A percentile compares a stretch with the other conserved stretches of the same genome.
Conservation (phyloP, 2,329 filamentous ascomycete species). For the Alternaria sp. region DNA sequence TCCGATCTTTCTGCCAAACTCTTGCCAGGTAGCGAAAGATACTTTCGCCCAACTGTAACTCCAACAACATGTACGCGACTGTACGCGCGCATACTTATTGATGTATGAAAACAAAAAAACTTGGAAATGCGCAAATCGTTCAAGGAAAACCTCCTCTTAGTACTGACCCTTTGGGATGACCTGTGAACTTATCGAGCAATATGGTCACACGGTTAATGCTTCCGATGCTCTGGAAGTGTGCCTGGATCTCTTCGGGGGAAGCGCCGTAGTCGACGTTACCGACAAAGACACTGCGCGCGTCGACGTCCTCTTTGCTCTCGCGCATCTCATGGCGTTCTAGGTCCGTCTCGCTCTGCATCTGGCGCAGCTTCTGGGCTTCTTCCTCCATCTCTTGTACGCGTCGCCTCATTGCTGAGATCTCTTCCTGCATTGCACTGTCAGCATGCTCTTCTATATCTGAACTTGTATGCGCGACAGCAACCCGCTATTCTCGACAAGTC, state of each 20-base stretch:
- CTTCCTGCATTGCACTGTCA: constrained; percentile 36
- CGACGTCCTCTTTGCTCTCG: constrained; percentile 95
- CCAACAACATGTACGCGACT: neutral
- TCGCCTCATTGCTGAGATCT: constrained; percentile 60
- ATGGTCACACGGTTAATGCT: constrained; percentile 99
- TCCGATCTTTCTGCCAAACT: constrained; percentile 60
- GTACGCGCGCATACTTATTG: neutral
- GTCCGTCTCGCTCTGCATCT: constrained; percentile 70
- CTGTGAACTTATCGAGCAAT: constrained; percentile 95
- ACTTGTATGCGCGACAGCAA: neutral
- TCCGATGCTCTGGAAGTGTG: constrained; percentile 96
- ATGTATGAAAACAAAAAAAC: neutral
- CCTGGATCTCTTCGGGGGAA: constrained; percentile 96
- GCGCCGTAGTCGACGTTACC: constrained; percentile 98
- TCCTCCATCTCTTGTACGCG: constrained; percentile 64
- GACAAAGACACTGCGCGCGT: constrained; percentile 95
- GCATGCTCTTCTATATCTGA: neutral
- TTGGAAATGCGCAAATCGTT: constrained; percentile 15
- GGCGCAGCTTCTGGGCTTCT: constrained; percentile 62
- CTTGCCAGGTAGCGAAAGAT: constrained; percentile 63
- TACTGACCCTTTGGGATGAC: constrained; percentile 96
- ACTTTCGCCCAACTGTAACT: constrained; percentile 1
- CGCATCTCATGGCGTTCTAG: constrained; percentile 81
- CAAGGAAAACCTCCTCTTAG: constrained; percentile 49
- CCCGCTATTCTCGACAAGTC: neutral